Base-by-base conservation (phyloP, 495 filamentous ascomycete genomes). In the Penicillium alfredii region DNA sequence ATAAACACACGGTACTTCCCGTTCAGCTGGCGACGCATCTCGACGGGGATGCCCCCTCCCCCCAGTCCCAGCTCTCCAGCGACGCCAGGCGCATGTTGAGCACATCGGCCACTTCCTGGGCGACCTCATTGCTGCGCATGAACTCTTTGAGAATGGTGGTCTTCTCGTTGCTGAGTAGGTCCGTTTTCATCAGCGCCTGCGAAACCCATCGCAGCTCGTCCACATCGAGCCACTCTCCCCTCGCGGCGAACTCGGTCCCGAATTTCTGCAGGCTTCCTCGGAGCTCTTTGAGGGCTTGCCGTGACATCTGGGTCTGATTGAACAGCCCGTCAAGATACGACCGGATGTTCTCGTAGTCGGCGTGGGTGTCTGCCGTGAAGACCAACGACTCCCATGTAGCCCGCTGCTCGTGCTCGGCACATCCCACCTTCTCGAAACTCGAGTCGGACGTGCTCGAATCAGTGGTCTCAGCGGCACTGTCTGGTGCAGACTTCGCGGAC, bases 11-110 rank as follows among this genome's bases (percentile, higher is more conserved):
- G 69, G 35, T 76, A 77, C 34, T 72, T 69, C 0, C 78, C 78
- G 40, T 76, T 81, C 20, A 84, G 57, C 36, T 82, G 73, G 8
- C 77, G 69, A 18, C 76, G 66, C 64, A 78, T 73, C 33, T 81
- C 77, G 1, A 86, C 36, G 0, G 66, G 59, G 5, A 84, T 56
- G 4, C 63, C 69, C 13, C 66, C 0, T 52, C 35, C 6, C 67
- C 68, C 80, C 78, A 85, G n/a, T 56, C 54, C 81, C 81, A 85
- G 13, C 59, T 69, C 1, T 72, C 60, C 8, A 84, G 49, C 3
- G 73, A 59, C 0, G 74, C 63, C 28, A 82, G 68, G 8, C 80
- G 64, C 76, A 84, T 80, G 44, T 82, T 84, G 26, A 85, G 54
- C 10, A 84, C 79, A 49, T 84, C 78, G 1, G 69, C 69, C 4